Evolutionary conservation across 2,329 filamentous ascomycete genomes (phyloP).

Genomic region (Fusarium sp.): DNA sequence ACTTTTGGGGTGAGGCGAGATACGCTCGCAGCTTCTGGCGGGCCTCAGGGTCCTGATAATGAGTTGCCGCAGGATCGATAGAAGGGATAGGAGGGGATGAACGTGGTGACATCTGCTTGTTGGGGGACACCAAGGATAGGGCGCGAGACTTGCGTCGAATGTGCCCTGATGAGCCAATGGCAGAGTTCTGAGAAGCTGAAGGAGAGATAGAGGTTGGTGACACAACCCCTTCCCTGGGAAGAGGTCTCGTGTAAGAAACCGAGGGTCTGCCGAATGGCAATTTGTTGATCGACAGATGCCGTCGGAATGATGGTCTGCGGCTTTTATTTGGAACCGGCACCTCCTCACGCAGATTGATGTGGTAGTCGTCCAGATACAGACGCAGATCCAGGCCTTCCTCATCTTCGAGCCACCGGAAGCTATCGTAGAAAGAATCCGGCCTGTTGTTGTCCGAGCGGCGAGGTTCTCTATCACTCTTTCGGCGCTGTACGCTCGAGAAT

Average conservation of each 20-base stretch:
- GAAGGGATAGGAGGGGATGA: conserved; percentile 53
- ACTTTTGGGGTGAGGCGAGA: conserved; percentile 90
- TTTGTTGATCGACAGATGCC: conserved; percentile 78
- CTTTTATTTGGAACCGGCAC: conserved; percentile 58
- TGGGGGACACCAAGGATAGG: conserved; percentile 65
- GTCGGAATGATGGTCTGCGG: conserved; percentile 72
- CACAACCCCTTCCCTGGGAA: conserved; percentile 55
- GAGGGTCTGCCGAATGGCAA: conserved; percentile 70
- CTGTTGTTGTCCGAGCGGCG: conserved; percentile 44
- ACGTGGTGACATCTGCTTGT: conserved; percentile 50
- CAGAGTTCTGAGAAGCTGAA: conserved; percentile 37
- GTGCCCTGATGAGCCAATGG: conserved; percentile 49
- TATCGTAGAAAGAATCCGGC: conserved; percentile 71
- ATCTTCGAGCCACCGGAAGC: conserved; percentile 80
- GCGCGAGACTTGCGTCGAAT: conserved; percentile 65
- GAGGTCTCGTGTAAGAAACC: conserved; percentile 61
- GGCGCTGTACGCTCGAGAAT: conserved; percentile 43
- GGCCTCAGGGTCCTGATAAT: conserved; percentile 92
- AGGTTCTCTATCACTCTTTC: conserved; percentile 30
- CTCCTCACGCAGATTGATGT: conserved; percentile 69
- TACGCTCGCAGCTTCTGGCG: conserved; percentile 87
- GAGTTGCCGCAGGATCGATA: conserved; percentile 79
- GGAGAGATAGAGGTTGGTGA: conserved; percentile 42
- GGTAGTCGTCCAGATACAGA: conserved; percentile 77
- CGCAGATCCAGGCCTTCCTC: conserved; percentile 76